Conservation (phyloP, 257 asterid species). For the Plectranthus barbatus region DNA sequence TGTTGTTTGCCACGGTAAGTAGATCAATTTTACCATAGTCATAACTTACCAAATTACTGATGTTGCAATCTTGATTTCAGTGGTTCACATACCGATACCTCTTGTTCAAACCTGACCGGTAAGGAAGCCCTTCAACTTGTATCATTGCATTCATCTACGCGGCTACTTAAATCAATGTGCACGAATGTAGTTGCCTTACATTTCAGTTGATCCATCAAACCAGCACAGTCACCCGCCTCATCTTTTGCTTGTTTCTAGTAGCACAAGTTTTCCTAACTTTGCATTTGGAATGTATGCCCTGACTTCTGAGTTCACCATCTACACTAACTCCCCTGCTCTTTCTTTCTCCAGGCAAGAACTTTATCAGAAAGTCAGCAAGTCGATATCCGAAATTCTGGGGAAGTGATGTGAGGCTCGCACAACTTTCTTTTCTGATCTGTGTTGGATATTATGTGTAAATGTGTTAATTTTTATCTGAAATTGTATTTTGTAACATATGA, state of each 20-base stretch:
- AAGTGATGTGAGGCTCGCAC: constrained; percentile 29
- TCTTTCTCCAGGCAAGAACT: constrained; percentile 48
- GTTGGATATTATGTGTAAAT: constrained; percentile 9
- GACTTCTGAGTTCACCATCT: neutral
- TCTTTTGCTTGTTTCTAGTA: neutral
- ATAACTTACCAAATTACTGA: constrained; percentile 15
- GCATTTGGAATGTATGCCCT: neutral
- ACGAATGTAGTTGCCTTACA: neutral
- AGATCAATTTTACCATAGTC: neutral
- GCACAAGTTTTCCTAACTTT: too few relatives aligned
- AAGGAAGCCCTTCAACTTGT: constrained; percentile 11
- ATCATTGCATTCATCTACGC: neutral
- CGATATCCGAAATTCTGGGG: constrained; percentile 51
- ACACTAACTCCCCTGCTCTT: neutral
- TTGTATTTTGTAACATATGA: neutral
- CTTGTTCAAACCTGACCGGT: constrained; percentile 91
- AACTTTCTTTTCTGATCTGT: neutral
- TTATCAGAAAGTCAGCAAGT: constrained; percentile 43
- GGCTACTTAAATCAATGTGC: neutral
- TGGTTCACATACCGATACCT: constrained; percentile 91
- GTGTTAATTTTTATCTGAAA: neutral
- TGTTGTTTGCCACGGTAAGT: constrained; percentile 77
- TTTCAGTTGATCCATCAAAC: neutral
- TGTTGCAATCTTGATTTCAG: constrained; percentile 30
- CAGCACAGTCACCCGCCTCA: neutral